Conservation (phyloP, 1,284 basidiomycete genomes). For the Irpex sp. region DNA sequence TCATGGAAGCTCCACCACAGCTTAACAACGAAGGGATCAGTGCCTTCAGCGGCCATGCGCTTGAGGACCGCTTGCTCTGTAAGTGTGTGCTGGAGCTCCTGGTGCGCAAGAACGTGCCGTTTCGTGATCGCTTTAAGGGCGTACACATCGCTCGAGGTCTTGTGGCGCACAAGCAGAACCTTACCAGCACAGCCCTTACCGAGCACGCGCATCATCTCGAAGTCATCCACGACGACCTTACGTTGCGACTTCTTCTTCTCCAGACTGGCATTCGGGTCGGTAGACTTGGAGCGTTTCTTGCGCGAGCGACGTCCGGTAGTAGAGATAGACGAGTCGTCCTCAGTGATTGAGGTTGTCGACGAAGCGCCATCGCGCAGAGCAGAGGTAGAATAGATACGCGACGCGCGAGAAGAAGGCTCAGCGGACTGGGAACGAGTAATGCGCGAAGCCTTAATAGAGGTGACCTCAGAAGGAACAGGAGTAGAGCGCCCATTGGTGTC, state of each 20-base stretch:
- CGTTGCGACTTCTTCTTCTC: conserved; percentile 50
- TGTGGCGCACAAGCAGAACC: conserved; percentile 83
- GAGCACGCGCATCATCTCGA: conserved; percentile 93
- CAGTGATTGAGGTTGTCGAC: conserved; percentile 45
- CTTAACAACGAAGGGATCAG: conserved; percentile 91
- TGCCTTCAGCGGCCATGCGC: conserved; percentile 77
- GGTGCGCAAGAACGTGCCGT: conserved; percentile 91
- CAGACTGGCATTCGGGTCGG: conserved; percentile 39
- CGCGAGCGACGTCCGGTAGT: conserved; percentile 40
- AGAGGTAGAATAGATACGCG: conserved; percentile 41
- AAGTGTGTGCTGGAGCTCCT: conserved; percentile 92
- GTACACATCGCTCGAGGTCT: conserved; percentile 67
- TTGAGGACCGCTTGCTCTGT: conserved; percentile 94
- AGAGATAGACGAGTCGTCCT: conserved; percentile 61
- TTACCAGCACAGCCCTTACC: conserved; percentile 97
- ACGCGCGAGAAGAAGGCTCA: conserved; percentile 57
- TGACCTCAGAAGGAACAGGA: conserved; percentile 34
- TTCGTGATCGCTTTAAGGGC: conserved; percentile 98
- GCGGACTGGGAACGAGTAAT: conserved; percentile 74
- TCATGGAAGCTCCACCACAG: conserved; percentile 97
- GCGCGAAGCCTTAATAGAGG: conserved; percentile 30
- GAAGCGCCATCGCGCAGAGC: conserved; percentile 40
- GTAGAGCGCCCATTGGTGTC: conserved; percentile 30
- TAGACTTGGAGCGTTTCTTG: conserved; percentile 58
- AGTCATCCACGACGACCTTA: conserved; percentile 83